A percentile compares a stretch with the other conserved stretches of the same genome.
Conservation (phyloP, 306 rosid species). For the Sophora flavescens region DNA sequence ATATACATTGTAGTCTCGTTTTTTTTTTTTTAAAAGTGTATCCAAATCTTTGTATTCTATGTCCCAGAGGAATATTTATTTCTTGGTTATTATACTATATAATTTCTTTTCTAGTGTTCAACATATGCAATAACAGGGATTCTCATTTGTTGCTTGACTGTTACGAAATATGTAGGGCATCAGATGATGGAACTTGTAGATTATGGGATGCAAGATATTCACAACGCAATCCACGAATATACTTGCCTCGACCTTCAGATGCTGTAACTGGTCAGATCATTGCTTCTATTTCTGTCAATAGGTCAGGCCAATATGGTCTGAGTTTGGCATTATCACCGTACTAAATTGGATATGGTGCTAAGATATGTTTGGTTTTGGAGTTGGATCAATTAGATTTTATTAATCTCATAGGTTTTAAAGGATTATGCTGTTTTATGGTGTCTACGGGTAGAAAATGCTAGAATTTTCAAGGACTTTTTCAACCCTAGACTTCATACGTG, state of each 20-base stretch:
- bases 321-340: conserved; percentile 39
- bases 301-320: conserved; percentile 40
- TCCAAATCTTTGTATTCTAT: conserved; percentile 29
- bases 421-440: too few relatives aligned
- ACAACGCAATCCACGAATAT: conserved; percentile 67
- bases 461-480: not conserved
- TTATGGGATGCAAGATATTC: conserved; percentile 91
- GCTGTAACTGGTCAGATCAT: conserved; percentile 67
- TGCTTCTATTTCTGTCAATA: conserved; percentile 43
- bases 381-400: conserved; percentile 35
- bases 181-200: conserved; percentile 95
- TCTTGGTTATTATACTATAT: conserved; percentile 13
- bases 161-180: conserved; percentile 63
- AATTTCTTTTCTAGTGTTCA: not conserved
- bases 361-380: conserved; percentile 29
- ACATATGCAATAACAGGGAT: not conserved
- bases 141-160: conserved; percentile 38
- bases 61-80: conserved; percentile 25
- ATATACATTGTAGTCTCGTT: not conserved
- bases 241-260: conserved; percentile 74
- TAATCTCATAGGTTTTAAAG: not conserved
- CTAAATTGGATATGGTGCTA: conserved; percentile 39
- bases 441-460: too few relatives aligned
- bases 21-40: not conserved
- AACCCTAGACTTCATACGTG: not conserved